Evolutionary conservation across 495 filamentous ascomycete species (phyloP).

Genomic region (Aspergillus bertholletiae): DNA sequence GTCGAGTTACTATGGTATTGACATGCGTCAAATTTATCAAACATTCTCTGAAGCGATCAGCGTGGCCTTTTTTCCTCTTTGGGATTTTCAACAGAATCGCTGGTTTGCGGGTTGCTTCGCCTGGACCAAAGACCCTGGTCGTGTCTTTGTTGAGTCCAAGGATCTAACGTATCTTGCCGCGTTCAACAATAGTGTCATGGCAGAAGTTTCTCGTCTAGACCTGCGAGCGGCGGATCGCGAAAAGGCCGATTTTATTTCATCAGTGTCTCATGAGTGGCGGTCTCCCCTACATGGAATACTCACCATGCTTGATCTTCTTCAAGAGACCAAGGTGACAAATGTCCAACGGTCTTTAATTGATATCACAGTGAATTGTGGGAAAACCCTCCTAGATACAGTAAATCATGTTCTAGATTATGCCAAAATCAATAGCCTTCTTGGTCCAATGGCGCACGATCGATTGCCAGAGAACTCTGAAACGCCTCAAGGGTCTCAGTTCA

Average conservation of each 20-base stretch:
- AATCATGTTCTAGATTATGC: slow-evolving; percentile 63
- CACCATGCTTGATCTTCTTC: neutral
- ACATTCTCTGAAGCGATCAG: slow-evolving; percentile 48
- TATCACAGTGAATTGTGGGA: slow-evolving; percentile 55
- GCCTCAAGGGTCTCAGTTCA: neutral
- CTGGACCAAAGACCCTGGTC: slow-evolving; percentile 50
- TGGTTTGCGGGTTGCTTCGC: slow-evolving; percentile 61
- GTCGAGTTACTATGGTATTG: neutral
- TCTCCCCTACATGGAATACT: slow-evolving; percentile 68
- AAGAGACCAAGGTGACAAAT: neutral
- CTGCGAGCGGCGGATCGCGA: slow-evolving; percentile 44
- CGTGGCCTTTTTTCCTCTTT: slow-evolving; percentile 57
- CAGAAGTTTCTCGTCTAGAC: slow-evolving; percentile 55
- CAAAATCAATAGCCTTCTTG: slow-evolving; percentile 44
- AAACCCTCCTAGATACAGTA: slow-evolving; percentile 66
- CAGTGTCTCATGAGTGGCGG: slow-evolving; percentile 68
- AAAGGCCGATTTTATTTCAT: slow-evolving; percentile 69
- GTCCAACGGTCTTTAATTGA: neutral
- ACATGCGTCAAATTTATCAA: neutral
- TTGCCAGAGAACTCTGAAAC: neutral
- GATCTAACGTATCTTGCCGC: slow-evolving; percentile 55
- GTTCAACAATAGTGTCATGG: slow-evolving; percentile 61
- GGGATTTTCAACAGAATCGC: slow-evolving; percentile 55
- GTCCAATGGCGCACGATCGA: neutral
- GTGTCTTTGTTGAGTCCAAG: slow-evolving; percentile 33